Conservation (phyloP, 164 flowering plant genomes). For the Magnolia kwangsiensis region DNA sequence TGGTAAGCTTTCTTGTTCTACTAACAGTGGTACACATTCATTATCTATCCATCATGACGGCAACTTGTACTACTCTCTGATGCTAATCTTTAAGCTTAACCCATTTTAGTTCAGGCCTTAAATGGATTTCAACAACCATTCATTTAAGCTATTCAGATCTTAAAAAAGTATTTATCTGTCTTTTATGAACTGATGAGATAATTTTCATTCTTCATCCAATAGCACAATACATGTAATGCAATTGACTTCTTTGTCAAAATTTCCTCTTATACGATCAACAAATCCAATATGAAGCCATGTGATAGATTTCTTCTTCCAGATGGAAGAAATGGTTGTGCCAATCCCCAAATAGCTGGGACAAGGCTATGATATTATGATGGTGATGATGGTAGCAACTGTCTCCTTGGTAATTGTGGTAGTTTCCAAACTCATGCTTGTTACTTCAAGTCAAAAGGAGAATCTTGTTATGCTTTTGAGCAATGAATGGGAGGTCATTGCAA, state of each 20-base stretch:
- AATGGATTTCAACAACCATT: too few relatives aligned
- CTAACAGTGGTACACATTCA: neutral
- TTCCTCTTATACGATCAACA: too few relatives aligned
- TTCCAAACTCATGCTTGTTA: neutral
- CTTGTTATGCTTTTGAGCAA: neutral
- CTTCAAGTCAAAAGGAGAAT: neutral
- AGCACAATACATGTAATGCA: neutral
- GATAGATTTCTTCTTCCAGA: neutral
- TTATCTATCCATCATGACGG: neutral
- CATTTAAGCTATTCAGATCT: neutral
- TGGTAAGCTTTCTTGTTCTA: constrained; percentile 2
- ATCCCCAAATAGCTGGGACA: neutral
- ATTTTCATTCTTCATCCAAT: neutral
- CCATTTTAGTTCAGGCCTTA: too few relatives aligned
- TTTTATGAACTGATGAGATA: neutral
- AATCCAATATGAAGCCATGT: too few relatives aligned
- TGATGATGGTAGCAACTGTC: too few relatives aligned
- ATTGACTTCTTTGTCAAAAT: too few relatives aligned
- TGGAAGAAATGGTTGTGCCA: neutral
- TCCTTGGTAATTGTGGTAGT: neutral
- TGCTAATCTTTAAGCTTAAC: too few relatives aligned
- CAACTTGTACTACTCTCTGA: neutral
- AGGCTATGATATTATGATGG: neutral
- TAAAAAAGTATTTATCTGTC: too few relatives aligned
- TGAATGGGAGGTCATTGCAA: neutral